phyloP scores from a whole-genome alignment of 805 yeast species.

The Saccharomycopsis microspora region DNA sequence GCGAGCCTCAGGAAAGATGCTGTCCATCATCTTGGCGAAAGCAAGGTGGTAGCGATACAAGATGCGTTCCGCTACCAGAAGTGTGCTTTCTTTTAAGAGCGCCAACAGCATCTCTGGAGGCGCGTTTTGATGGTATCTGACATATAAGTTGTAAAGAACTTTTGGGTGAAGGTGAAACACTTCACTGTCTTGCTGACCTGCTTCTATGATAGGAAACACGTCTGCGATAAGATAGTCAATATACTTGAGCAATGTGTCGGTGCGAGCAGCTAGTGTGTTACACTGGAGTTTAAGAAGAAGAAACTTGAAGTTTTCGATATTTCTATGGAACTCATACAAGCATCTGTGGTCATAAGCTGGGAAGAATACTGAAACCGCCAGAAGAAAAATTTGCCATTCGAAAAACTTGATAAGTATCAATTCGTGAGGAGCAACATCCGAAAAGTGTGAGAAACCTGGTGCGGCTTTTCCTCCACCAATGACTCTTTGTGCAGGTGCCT shows the following conservation, averaged over 20 bases:
- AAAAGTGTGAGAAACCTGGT: slow-evolving; percentile 7
- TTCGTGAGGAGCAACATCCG: slow-evolving; percentile 3
- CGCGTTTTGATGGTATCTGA: neutral
- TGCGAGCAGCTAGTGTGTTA: neutral
- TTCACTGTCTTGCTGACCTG: neutral
- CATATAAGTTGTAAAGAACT: slow-evolving; percentile 2
- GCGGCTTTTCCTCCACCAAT: neutral
- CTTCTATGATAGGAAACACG: slow-evolving; percentile 3
- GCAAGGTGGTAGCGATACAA: slow-evolving; percentile 8
- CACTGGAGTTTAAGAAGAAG: neutral
- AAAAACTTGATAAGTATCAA: slow-evolving; percentile 11
- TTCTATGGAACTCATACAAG: slow-evolving; percentile 7
- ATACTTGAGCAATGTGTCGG: slow-evolving; percentile 5
- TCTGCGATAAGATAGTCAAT: slow-evolving; percentile 4
- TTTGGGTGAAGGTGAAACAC: slow-evolving; percentile 4
- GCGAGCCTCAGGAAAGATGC: slow-evolving; percentile 9
- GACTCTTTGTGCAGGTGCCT: neutral
- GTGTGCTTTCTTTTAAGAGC: neutral
- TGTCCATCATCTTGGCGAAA: slow-evolving; percentile 8
- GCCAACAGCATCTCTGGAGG: slow-evolving; percentile 9
- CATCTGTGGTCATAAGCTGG: slow-evolving; percentile 10
- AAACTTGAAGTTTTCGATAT: slow-evolving; percentile 1
- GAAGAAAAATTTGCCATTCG: slow-evolving; percentile 14
- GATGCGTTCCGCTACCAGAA: slow-evolving; percentile 5
- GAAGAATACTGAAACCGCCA: slow-evolving; percentile 2